Percentiles rank a stretch among this genome's conserved stretches.
These are phyloP conservation scores for Nothopassalora personata DNA, from an alignment of 2,329 filamentous ascomycete genomes.

Conservation along the genomic window DNA sequence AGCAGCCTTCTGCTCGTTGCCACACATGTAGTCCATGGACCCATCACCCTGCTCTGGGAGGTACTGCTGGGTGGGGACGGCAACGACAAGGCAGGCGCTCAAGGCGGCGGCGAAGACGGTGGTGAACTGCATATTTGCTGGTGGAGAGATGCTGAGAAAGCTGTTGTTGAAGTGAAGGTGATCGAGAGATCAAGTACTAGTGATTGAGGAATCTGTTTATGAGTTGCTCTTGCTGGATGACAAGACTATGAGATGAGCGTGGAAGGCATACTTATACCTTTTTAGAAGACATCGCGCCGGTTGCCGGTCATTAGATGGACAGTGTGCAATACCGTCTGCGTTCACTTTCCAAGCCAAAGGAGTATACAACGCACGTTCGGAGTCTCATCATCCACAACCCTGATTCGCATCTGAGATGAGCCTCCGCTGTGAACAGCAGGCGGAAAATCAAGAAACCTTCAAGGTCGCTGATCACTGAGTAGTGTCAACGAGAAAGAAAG, in stretches of 20 bases:
- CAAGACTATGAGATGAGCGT: neutral
- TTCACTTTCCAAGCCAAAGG: neutral
- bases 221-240: neutral
- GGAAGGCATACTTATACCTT: conserved; percentile 1
- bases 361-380: neutral
- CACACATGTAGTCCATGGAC: conserved; percentile 1
- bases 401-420: neutral
- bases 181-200: neutral
- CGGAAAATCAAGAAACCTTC: neutral
- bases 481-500: neutral
- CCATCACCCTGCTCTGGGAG: conserved; percentile 1
- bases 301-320: neutral
- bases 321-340: neutral
- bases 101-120: conserved; percentile 8
- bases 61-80: neutral
- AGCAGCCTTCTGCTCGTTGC: conserved; percentile 7
- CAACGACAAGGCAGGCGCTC: conserved; percentile 2
- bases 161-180: neutral
- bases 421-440: neutral
- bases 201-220: neutral
- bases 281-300: neutral
- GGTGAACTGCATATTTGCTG: conserved; percentile 14
- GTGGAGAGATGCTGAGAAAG: neutral
- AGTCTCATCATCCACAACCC: neutral
- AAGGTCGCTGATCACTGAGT: neutral